Evolutionary conservation across 345 rosid genomes (phyloP).

Genomic region (Syzygium jambos): DNA sequence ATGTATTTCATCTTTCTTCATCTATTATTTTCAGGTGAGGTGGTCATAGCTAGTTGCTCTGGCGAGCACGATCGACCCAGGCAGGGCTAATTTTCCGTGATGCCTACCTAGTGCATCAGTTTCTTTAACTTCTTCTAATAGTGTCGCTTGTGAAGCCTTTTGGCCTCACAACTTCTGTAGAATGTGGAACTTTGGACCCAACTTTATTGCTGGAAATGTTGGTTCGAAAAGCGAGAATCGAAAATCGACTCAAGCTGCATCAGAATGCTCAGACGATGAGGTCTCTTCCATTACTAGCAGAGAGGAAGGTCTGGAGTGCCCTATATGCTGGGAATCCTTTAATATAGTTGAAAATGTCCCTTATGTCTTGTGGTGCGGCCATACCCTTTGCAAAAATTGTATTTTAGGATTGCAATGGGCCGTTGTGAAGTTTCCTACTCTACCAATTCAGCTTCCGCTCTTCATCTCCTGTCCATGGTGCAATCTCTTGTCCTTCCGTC

Average conservation of each 20-base stretch:
- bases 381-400: constrained; percentile 84
- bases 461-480: constrained; percentile 94
- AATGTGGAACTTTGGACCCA: constrained; percentile 65
- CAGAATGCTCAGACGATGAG: constrained; percentile 74
- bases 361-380: constrained; percentile 89
- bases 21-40: not conserved
- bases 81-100: not conserved
- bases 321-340: constrained; percentile 85
- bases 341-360: constrained; percentile 93
- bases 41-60: not conserved
- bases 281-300: constrained; percentile 42
- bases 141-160: not conserved
- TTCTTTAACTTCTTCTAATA: not conserved
- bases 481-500: constrained; percentile 65
- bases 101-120: not conserved
- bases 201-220: constrained; percentile 27
- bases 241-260: constrained; percentile 22
- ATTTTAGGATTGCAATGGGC: constrained; percentile 76
- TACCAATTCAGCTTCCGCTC: constrained; percentile 80
- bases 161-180: not conserved
- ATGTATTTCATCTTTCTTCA: not conserved
- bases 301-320: constrained; percentile 84
- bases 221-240: constrained; percentile 24
- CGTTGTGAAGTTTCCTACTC: constrained; percentile 59
- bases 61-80: not conserved